Evolutionary conservation across 495 filamentous ascomycete species (phyloP).

Genomic region (Podospora comata): DNA sequence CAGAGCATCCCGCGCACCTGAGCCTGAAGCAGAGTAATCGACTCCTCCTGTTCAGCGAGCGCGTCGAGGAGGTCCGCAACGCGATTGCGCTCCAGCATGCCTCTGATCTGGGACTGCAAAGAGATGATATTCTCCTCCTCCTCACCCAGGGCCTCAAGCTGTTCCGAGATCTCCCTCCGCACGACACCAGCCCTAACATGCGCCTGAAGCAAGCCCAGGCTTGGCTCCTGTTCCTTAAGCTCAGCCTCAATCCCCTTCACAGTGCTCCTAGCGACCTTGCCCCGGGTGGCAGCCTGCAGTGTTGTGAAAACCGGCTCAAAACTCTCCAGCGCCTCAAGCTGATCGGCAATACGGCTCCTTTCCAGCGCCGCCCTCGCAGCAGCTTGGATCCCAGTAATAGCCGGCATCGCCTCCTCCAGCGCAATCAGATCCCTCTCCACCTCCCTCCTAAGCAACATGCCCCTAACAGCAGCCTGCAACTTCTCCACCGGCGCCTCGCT

Average conservation of each 20-base stretch:
- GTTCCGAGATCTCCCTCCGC: slow-evolving; percentile 45
- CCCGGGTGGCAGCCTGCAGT: slow-evolving; percentile 51
- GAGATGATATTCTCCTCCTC: slow-evolving; percentile 43
- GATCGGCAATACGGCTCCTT: slow-evolving; percentile 34
- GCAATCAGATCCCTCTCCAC: slow-evolving; percentile 38
- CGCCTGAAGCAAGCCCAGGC: slow-evolving; percentile 38
- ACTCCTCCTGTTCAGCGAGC: slow-evolving; percentile 55
- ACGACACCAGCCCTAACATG: slow-evolving; percentile 48
- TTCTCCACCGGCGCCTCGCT: slow-evolving; percentile 43
- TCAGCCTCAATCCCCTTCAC: slow-evolving; percentile 38
- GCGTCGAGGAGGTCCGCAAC: slow-evolving; percentile 51
- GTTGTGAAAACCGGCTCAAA: slow-evolving; percentile 42
- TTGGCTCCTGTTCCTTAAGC: slow-evolving; percentile 35
- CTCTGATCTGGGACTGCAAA: slow-evolving; percentile 48
- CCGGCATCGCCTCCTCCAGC: slow-evolving; percentile 35
- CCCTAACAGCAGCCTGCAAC: slow-evolving; percentile 54
- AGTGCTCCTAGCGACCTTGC: slow-evolving; percentile 44
- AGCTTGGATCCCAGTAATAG: slow-evolving; percentile 51
- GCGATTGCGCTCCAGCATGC: slow-evolving; percentile 50
- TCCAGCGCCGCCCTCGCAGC: slow-evolving; percentile 39
- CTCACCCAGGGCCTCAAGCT: slow-evolving; percentile 39
- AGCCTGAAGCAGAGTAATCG: slow-evolving; percentile 67
- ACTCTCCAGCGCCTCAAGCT: slow-evolving; percentile 41
- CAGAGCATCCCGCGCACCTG: slow-evolving; percentile 60
- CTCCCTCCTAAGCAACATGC: slow-evolving; percentile 44